These are phyloP conservation scores for Hericium erinaceus DNA, from an alignment of 768 basidiomycete genomes.

Conservation along the genomic window DNA sequence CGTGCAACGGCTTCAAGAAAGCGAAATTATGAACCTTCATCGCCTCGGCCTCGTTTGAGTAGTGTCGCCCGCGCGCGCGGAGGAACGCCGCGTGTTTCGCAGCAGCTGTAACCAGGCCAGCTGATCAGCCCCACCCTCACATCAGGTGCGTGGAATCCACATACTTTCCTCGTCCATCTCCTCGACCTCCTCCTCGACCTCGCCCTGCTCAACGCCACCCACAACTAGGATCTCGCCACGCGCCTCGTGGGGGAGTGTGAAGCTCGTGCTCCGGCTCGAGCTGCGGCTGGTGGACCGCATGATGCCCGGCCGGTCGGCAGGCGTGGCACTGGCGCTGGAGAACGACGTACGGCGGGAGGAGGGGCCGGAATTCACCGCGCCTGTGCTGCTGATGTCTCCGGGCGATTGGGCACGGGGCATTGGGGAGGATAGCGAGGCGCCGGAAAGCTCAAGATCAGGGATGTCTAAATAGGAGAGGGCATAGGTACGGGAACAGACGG, in stretches of 20 bases:
- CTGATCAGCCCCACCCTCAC: conserved; percentile 1
- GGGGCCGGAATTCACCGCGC: conserved; percentile 19
- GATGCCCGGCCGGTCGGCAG: conserved; percentile 40
- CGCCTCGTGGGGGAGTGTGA: conserved; percentile 13
- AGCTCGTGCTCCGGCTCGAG: background rate
- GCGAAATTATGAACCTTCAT: conserved; percentile 59
- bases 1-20: background rate
- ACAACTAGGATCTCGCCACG: conserved; percentile 41
- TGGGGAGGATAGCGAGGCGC: conserved; percentile 20
- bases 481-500: background rate
- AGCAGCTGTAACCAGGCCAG: conserved; percentile 40
- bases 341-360: conserved; percentile 52
- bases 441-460: conserved; percentile 59
- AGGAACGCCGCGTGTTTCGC: conserved; percentile 79
- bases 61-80: conserved; percentile 73
- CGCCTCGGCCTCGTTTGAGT: conserved; percentile 86
- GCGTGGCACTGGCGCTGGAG: conserved; percentile 46
- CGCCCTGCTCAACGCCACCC: conserved; percentile 35
- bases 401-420: conserved; percentile 6
- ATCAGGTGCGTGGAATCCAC: conserved; percentile 26
- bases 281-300: conserved; percentile 34
- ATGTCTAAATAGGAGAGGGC: conserved; percentile 49
- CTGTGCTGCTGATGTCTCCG: conserved; percentile 2
- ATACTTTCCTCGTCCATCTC: conserved; percentile 65
- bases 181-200: conserved; percentile 56